A percentile compares a stretch with the other conserved stretches of the same genome.
These are phyloP conservation scores for Maudiozyma serrabonitensis DNA, from an alignment of 805 yeast species.

Conservation along the genomic window DNA sequence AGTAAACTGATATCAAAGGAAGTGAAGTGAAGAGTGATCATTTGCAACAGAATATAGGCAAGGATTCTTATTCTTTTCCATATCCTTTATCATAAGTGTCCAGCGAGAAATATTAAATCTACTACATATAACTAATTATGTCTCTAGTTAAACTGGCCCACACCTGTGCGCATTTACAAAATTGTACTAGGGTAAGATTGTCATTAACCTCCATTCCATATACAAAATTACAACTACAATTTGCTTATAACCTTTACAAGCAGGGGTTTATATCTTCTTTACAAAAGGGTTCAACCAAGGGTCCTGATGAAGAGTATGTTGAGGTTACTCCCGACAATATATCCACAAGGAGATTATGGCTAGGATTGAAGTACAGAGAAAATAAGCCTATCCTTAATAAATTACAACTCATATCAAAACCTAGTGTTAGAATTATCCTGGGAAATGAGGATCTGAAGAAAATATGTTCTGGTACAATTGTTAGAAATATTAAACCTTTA, in stretches of 20 bases:
- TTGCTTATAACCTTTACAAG: slow-evolving; percentile 75
- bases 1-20: too few relatives aligned
- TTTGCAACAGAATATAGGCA: too few relatives aligned
- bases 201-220: slow-evolving; percentile 75
- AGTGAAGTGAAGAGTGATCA: too few relatives aligned
- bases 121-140: slow-evolving; percentile 35
- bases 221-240: slow-evolving; percentile 70
- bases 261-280: slow-evolving; percentile 83
- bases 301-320: slow-evolving; percentile 71
- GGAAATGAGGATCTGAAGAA: slow-evolving; percentile 54
- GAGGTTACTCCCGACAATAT: slow-evolving; percentile 83
- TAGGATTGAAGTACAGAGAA: slow-evolving; percentile 80
- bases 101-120: too few relatives aligned
- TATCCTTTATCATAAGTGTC: background rate
- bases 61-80: too few relatives aligned
- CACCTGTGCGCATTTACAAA: slow-evolving; percentile 81
- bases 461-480: slow-evolving; percentile 65
- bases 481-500: slow-evolving; percentile 67
- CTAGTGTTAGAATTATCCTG: slow-evolving; percentile 66
- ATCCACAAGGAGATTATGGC: slow-evolving; percentile 79
- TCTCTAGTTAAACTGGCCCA: slow-evolving; percentile 78
- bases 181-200: slow-evolving; percentile 66
- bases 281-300: slow-evolving; percentile 72
- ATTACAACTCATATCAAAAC: slow-evolving; percentile 70
- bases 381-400: slow-evolving; percentile 66